Conservation (phyloP, 2,329 filamentous ascomycete species). For the Thielaviopsis punctulata region DNA sequence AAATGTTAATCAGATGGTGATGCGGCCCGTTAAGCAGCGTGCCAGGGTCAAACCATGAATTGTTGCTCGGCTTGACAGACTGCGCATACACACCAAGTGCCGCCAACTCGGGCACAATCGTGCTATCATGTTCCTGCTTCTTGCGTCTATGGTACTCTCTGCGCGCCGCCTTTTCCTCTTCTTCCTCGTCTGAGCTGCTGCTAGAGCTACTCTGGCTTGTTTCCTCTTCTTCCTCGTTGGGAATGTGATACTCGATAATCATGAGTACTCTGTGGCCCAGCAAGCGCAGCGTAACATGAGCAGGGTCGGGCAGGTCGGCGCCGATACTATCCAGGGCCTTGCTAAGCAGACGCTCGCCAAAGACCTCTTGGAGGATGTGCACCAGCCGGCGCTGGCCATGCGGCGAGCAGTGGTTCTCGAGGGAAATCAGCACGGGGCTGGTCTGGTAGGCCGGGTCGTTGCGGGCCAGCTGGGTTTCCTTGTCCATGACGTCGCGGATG, state of each 20-base stretch:
- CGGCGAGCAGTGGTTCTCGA: conserved; percentile 49
- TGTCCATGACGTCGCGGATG: conserved; percentile 43
- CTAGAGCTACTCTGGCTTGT: conserved; percentile 20
- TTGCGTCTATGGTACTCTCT: conserved; percentile 33
- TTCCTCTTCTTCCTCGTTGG: conserved; percentile 27
- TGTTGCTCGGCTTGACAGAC: conserved; percentile 48
- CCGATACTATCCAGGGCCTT: conserved; percentile 39
- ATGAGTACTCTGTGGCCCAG: conserved; percentile 46
- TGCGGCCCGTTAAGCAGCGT: conserved; percentile 38
- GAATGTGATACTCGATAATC: conserved; percentile 50
- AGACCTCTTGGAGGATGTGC: conserved; percentile 47
- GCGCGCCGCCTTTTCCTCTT: conserved; percentile 29
- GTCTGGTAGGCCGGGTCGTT: conserved; percentile 23
- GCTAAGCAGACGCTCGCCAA: conserved; percentile 41
- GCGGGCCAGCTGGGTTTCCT: conserved; percentile 29
- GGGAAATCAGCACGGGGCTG: conserved; percentile 44
- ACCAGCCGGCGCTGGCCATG: conserved; percentile 44
- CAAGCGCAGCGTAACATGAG: conserved; percentile 40
- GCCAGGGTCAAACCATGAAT: conserved; percentile 43
- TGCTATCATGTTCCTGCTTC: conserved; percentile 31
- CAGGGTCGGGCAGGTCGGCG: conserved; percentile 31
- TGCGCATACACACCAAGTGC: conserved; percentile 52
- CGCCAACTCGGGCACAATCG: conserved; percentile 47
- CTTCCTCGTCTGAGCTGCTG: conserved; percentile 26
- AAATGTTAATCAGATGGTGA: conserved; percentile 52